Percentiles rank a stretch among this genome's conserved stretches.
Conservation (phyloP, 2,329 filamentous ascomycete species). For the Sordariomycetes sp. region DNA sequence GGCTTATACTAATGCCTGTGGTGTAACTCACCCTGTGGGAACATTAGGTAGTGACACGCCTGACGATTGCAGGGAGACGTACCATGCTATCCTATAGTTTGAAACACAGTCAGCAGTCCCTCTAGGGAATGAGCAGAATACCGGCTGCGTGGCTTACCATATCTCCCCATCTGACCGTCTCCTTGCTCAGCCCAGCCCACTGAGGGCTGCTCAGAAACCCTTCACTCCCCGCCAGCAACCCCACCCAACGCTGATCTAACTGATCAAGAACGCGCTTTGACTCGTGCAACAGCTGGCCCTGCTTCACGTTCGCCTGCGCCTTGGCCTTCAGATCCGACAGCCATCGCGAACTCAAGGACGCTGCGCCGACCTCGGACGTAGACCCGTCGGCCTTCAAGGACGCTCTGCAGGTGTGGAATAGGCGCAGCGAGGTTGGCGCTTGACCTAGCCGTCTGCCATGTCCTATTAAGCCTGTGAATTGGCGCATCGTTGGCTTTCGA, state of each 20-base stretch:
- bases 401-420: neutral
- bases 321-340: conserved; percentile 1
- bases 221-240: conserved; percentile 63
- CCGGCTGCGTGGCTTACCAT: too few species aligned
- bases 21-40: neutral
- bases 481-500: too few species aligned
- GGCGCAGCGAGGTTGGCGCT: too few species aligned
- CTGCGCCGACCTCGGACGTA: neutral
- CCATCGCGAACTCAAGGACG: conserved; percentile 4
- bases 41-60: neutral
- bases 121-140: too few species aligned
- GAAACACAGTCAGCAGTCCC: too few species aligned
- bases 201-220: conserved; percentile 58
- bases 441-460: too few species aligned
- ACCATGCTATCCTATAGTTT: conserved; percentile 47
- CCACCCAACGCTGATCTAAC: conserved; percentile 51
- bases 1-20: neutral
- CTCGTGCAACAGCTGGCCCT: neutral
- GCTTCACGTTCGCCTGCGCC: neutral
- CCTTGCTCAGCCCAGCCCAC: conserved; percentile 52
- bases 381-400: neutral
- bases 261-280: conserved; percentile 5
- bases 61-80: conserved; percentile 19
- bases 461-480: too few species aligned
- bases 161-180: conserved; percentile 74